Conservation (phyloP, 2,329 filamentous ascomycete species). For the Xylariomycetidae sp. region DNA sequence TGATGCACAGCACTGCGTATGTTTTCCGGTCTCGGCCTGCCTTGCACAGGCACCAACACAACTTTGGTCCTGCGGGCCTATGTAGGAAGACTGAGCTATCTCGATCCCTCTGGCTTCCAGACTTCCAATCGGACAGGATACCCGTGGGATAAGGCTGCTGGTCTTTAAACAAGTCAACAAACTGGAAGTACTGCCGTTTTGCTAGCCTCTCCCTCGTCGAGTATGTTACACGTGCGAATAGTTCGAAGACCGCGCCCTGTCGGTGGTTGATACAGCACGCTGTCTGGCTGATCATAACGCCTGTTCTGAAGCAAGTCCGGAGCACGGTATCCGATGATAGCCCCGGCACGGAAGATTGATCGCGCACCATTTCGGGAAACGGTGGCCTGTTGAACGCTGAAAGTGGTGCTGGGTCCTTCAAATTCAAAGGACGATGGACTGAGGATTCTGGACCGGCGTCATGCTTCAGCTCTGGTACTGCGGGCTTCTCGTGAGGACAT, state of each 20-base stretch:
- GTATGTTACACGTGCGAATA: conserved; percentile 55
- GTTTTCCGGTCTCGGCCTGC: conserved; percentile 19
- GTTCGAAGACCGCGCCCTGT: conserved; percentile 46
- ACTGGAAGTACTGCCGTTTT: conserved; percentile 56
- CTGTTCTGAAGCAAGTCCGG: conserved; percentile 58
- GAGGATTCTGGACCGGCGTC: too few relatives aligned
- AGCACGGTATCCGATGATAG: conserved; percentile 40
- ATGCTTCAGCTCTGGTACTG: too few relatives aligned
- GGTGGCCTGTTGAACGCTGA: conserved; percentile 43
- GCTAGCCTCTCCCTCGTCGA: conserved; percentile 47
- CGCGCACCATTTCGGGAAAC: conserved; percentile 43
- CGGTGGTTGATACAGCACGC: conserved; percentile 23
- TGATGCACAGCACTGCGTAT: conserved; percentile 20
- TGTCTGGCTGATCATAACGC: conserved; percentile 50
- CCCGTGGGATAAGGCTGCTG: conserved; percentile 42
- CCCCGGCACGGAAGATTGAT: conserved; percentile 49
- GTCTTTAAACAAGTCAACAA: conserved; percentile 56
- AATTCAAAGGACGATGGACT: too few relatives aligned
- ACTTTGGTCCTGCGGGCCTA: conserved; percentile 9
- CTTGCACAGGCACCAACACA: conserved; percentile 24
- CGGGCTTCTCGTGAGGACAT: conserved; percentile 1
- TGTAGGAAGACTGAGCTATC: conserved; percentile 22
- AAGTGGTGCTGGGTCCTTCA: conserved; percentile 10
- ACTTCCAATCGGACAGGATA: conserved; percentile 21
- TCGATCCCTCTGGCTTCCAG: conserved; percentile 18